Evolutionary conservation across 768 basidiomycete genomes (phyloP), one percentile per base, ranked within the genome.

Genomic region (Daedaleopsis sinensis): DNA sequence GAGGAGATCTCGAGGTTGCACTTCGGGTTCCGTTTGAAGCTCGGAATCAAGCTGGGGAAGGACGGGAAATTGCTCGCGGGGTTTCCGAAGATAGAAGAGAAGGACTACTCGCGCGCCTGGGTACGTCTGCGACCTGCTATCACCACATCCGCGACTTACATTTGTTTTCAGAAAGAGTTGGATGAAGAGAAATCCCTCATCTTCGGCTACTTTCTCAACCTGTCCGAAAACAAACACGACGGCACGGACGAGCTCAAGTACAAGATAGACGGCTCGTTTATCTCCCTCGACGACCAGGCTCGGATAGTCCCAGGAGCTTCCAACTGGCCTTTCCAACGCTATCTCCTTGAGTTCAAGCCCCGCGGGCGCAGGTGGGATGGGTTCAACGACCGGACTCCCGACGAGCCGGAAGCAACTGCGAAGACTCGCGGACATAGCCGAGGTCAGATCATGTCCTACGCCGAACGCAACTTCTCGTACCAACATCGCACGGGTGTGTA

Each of bases 401-500:
- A 35, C 18, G 52, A 15, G 12, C 7, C 37, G 3, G 32, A 38
- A 5, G 7, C 52, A 4, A n/a, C 2, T 1, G 36, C 52, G 4
- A 42, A 21, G 11, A 13, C 39, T 2, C 39, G 39, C 10, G 11
- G 11, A 10, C 2, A 18, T 3, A 10, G 3, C 3, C 39, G 39
- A 2, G 39, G 39, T 11, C 39, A 42, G 39, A 4, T 42, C 39
- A 11, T 42, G 5, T 42, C 39, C 5, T 42, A 42, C 18, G 39
- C 10, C 11, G 8, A 49, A 9, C 21, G 3, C 21, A 8, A 8
- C 2, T 35, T 56, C 49, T 16, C 39, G 9, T 35, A n/a, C 19
- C 54, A 52, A 36, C 59, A 56, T 0, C 59, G 59, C 47, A 56
- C 49, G 8, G 48, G 49, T 1, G 32, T 57, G 50, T 52, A 23